Conservation (phyloP, 2,329 filamentous ascomycete species). For the Hymenoscyphus linearis region DNA sequence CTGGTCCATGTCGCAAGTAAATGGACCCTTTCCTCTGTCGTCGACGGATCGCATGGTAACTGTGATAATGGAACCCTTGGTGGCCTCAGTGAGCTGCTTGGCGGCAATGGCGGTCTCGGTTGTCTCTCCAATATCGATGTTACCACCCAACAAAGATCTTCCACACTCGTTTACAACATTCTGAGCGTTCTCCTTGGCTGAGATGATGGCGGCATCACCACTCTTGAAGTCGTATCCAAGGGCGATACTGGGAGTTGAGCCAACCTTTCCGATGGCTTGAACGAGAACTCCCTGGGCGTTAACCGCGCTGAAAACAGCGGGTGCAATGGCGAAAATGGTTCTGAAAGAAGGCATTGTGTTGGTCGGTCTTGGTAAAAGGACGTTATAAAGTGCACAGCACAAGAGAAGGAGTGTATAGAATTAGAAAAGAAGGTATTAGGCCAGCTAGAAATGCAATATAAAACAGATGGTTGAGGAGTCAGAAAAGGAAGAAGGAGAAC, state of each 20-base stretch:
- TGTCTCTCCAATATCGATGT: slow-evolving; percentile 55
- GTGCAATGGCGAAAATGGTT: slow-evolving; percentile 5
- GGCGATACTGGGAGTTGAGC: slow-evolving; percentile 11
- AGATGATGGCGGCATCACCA: slow-evolving; percentile 49
- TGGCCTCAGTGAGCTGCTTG: slow-evolving; percentile 44
- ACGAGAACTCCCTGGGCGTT: slow-evolving; percentile 14
- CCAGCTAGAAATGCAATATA: background rate
- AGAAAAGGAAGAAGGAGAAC: background rate
- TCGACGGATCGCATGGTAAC: slow-evolving; percentile 50
- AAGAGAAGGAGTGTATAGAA: background rate
- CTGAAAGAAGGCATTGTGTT: slow-evolving; percentile 17
- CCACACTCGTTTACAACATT: slow-evolving; percentile 57
- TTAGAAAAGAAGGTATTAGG: background rate
- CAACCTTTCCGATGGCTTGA: slow-evolving; percentile 13
- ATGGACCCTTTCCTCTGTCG: slow-evolving; percentile 50
- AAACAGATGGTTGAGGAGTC: background rate
- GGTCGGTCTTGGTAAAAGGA: background rate
- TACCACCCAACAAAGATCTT: slow-evolving; percentile 53
- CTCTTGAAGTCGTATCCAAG: slow-evolving; percentile 2
- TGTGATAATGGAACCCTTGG: slow-evolving; percentile 40
- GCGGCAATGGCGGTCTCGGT: slow-evolving; percentile 47
- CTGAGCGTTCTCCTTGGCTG: slow-evolving; percentile 46
- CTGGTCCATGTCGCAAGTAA: slow-evolving; percentile 47
- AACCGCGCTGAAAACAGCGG: slow-evolving; percentile 7
- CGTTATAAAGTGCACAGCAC: background rate